Percentiles rank a stretch among this genome's conserved stretches.
Evolutionary conservation across 495 filamentous ascomycete genomes (phyloP).

Genomic region (Xylaria bambusicola): DNA sequence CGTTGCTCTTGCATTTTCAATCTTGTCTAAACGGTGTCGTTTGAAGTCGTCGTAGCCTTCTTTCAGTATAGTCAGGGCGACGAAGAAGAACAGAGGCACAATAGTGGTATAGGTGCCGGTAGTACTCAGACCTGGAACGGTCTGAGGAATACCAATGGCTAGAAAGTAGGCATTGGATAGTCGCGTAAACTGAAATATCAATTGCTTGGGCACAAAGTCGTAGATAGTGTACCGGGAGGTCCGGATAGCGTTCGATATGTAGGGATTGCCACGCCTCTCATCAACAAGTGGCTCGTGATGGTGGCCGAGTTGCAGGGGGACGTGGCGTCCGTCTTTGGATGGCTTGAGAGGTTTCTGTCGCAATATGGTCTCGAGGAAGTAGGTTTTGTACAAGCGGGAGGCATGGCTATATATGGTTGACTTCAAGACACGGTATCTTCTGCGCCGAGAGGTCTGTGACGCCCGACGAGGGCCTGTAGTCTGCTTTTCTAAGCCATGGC

Average conservation of each 20-base stretch:
- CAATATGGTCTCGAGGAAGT: conserved; percentile 40
- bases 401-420: conserved; percentile 20
- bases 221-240: conserved; percentile 83
- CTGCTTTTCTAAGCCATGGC: conserved; percentile 29
- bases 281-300: conserved; percentile 60
- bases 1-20: conserved; percentile 74
- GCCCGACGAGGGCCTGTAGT: not conserved
- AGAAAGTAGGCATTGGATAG: conserved; percentile 92
- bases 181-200: conserved; percentile 89
- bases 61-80: conserved; percentile 82
- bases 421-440: conserved; percentile 5
- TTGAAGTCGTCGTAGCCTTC: conserved; percentile 90
- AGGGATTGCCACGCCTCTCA: conserved; percentile 71
- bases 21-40: conserved; percentile 79
- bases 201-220: conserved; percentile 85
- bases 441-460: conserved; percentile 3
- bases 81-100: conserved; percentile 79
- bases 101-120: conserved; percentile 89
- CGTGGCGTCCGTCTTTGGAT: conserved; percentile 58
- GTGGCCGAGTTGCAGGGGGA: conserved; percentile 61
- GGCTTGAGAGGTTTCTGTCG: conserved; percentile 40
- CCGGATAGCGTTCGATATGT: conserved; percentile 76
- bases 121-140: conserved; percentile 84
- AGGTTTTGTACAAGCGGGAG: conserved; percentile 34
- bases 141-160: conserved; percentile 82